A percentile compares a stretch with the other conserved stretches of the same genome.
Evolutionary conservation across 1,284 basidiomycete genomes (phyloP).

Genomic region (Malassezia nana): DNA sequence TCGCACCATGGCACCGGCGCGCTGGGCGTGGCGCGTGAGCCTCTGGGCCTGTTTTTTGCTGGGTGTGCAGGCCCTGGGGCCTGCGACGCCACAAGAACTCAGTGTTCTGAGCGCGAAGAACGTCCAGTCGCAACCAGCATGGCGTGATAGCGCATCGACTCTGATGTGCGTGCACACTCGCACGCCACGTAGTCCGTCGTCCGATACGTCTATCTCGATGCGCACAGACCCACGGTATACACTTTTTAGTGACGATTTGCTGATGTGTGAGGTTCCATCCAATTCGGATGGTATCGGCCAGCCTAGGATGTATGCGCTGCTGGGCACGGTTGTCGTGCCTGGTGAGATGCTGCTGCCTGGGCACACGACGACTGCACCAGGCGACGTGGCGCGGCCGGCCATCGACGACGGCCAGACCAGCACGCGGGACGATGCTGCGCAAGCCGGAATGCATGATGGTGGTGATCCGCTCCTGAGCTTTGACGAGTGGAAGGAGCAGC

Average conservation of each 20-base stretch:
- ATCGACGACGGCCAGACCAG: neutral
- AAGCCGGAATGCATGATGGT: neutral
- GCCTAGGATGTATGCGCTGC: slow-evolving; percentile 12
- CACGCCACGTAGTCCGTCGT: neutral
- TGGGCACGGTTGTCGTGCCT: slow-evolving; percentile 16
- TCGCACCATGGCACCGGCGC: neutral
- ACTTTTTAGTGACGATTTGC: slow-evolving; percentile 9
- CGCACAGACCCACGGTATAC: slow-evolving; percentile 7
- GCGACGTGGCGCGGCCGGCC: neutral
- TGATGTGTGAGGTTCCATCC: slow-evolving; percentile 14
- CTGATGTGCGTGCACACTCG: neutral
- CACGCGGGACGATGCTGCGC: neutral
- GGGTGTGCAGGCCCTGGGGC: neutral
- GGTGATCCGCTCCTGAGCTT: slow-evolving; percentile 11
- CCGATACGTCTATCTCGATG: neutral
- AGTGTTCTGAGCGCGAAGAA: no score
- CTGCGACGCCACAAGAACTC: neutral
- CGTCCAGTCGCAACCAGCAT: neutral
- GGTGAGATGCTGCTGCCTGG: neutral
- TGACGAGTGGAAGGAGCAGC: slow-evolving; percentile 17
- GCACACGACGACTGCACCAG: neutral
- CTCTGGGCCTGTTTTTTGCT: neutral
- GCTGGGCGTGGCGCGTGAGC: neutral
- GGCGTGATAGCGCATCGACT: neutral
- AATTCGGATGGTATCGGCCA: neutral